Percentiles rank a stretch among this genome's conserved stretches.
Conservation (phyloP, 441 rosid genomes). For the Gossypium davidsonii region DNA sequence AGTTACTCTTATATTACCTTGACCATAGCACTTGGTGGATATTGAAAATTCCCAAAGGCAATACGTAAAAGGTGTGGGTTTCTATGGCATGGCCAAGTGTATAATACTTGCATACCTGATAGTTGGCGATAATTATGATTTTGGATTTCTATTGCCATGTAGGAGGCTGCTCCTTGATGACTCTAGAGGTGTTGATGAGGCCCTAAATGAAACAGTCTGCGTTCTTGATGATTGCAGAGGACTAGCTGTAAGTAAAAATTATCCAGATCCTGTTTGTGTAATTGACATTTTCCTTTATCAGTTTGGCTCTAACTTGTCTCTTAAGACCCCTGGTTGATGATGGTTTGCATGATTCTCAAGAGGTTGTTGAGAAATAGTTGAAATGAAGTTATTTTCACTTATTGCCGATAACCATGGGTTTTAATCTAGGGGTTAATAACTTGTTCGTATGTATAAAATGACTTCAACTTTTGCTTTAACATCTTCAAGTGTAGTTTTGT, state of each 20-base stretch:
- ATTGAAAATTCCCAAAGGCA: neutral
- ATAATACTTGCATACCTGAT: conserved; percentile 3
- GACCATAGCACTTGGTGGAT: neutral
- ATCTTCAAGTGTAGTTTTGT: neutral
- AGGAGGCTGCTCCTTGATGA: conserved; percentile 96
- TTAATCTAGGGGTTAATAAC: neutral
- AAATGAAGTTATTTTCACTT: neutral
- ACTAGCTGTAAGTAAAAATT: conserved; percentile 52
- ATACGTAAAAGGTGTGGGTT: neutral
- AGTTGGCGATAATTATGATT: conserved; percentile 4
- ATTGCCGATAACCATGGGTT: neutral
- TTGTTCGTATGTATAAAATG: neutral
- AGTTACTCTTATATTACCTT: neutral
- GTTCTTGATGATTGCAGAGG: conserved; percentile 63
- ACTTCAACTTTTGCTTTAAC: conserved; percentile 4
- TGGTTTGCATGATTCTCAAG: neutral
- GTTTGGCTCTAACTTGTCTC: conserved; percentile 4
- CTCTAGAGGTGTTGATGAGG: conserved; percentile 87
- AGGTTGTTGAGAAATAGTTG: neutral
- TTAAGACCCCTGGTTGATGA: neutral
- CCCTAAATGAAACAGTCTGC: conserved; percentile 86
- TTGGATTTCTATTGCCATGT: conserved; percentile 14
- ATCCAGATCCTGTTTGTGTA: neutral
- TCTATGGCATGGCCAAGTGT: neutral
- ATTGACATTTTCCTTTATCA: neutral